Base-by-base conservation (phyloP, 2,329 filamentous ascomycete species). In the Colletotrichum endophyticum region DNA sequence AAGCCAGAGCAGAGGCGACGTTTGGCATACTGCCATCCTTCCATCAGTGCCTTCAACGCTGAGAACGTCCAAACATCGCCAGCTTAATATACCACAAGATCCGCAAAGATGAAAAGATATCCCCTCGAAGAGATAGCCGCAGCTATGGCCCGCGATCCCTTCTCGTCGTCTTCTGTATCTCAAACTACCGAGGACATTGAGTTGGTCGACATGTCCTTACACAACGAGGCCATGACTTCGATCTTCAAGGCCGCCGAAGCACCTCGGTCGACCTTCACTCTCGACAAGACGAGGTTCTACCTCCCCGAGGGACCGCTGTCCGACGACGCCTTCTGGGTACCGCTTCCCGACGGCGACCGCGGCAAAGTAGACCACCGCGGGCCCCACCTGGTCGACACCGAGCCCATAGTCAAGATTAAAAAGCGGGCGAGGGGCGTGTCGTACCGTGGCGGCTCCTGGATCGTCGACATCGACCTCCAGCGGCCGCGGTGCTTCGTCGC, bases 211-310 rank as follows among this genome's bases (percentile, higher is more conserved):
- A 28, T 49, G 25, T 5, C 53, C 22, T 25, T 13, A 19, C 15
- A 32, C 28, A 36, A 32, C 27, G 6, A 30, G 15, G 62, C 56
- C 8, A 53, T 66, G 56, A 28, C 19, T 5, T 19, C 28, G 7
- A 34, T 62, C 19, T 75, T 44, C 56, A 64, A 30, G 32, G 72
- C 57, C 27, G 16, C 57, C 30, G 57, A 76, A 4, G 70, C 73
- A 22, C 73, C 70, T 2, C 57, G 63, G 1, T 25, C 70, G 16
- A 76, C 70, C 16, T 59, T 73, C 30, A 36, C n/a, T 4, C 34
- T 73, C 15, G 70, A 76, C 16, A 49, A 56, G 30, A 57, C 63
- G 7, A 73, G 27, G 5, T 69, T 73, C 70, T 73, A 69, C 63
- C 57, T 68, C 16, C 70, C 70, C 15, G 63, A 66, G 16, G 70